Evolutionary conservation across 208 protist species (phyloP).

Genomic region (Trypanosoma scelopori): DNA sequence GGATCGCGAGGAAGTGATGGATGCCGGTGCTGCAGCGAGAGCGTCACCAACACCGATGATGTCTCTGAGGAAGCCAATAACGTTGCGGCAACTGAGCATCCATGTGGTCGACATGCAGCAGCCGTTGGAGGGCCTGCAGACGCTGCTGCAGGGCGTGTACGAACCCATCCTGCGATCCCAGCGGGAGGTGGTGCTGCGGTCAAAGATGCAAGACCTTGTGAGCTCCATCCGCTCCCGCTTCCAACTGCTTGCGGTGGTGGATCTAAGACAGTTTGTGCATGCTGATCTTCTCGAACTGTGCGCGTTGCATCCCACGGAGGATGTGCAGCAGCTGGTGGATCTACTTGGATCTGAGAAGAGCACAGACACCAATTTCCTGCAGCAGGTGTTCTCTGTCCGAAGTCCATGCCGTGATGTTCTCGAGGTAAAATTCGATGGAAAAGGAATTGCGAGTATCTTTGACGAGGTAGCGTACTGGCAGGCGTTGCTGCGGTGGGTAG

Average conservation of each 20-base stretch:
- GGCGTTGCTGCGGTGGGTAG: constrained; percentile 63
- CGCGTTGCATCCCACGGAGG: constrained; percentile 50
- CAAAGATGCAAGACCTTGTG: constrained; percentile 73
- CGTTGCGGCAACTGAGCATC: constrained; percentile 60
- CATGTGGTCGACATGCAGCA: constrained; percentile 60
- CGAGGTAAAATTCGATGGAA: constrained; percentile 26
- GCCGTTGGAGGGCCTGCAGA: constrained; percentile 63
- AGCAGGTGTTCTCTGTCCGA: constrained; percentile 57
- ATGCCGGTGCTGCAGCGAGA: background rate
- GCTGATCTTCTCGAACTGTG: constrained; percentile 74
- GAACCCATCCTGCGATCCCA: constrained; percentile 63
- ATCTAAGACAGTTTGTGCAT: constrained; percentile 70
- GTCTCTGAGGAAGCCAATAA: constrained; percentile 18
- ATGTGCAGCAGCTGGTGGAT: constrained; percentile 72
- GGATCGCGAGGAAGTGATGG: background rate
- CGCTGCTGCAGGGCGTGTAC: constrained; percentile 63
- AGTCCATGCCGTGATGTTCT: constrained; percentile 62
- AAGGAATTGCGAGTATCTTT: constrained; percentile 28
- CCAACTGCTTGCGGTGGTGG: constrained; percentile 56
- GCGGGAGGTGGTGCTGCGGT: constrained; percentile 44
- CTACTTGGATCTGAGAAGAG: constrained; percentile 50
- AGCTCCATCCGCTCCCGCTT: constrained; percentile 60
- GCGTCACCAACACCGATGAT: background rate
- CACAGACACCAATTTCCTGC: constrained; percentile 62
- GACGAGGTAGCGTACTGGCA: constrained; percentile 77